Evolutionary conservation across 2,329 filamentous ascomycete species (phyloP).

Genomic region (Bimuria novae-zelandiae): DNA sequence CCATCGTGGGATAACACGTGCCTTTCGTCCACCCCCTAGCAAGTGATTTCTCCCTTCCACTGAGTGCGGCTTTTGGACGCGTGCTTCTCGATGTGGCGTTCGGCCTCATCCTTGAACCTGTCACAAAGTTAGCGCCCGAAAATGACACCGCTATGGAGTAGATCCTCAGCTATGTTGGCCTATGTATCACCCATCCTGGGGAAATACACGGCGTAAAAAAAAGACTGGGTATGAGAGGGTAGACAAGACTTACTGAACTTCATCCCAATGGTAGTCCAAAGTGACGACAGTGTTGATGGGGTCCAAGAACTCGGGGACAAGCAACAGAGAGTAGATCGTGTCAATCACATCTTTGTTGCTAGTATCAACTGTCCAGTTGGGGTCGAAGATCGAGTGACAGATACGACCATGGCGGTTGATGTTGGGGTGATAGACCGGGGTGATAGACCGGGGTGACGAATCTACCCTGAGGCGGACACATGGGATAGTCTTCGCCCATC

Average conservation of each 20-base stretch:
- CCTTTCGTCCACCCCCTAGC: too few relatives aligned
- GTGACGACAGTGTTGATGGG: constrained; percentile 39
- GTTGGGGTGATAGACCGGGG: constrained; percentile 46
- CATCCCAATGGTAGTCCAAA: constrained; percentile 39
- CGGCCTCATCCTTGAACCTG: neutral
- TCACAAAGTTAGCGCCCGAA: neutral
- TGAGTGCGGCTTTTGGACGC: neutral
- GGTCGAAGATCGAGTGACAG: constrained; percentile 42
- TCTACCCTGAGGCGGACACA: constrained; percentile 40
- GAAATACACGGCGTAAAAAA: neutral
- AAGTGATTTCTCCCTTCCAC: neutral
- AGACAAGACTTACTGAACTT: constrained; percentile 32
- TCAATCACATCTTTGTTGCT: constrained; percentile 39
- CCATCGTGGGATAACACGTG: neutral
- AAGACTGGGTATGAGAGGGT: too few relatives aligned
- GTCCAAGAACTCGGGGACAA: constrained; percentile 36
- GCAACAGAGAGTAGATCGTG: constrained; percentile 41
- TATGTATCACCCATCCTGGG: neutral
- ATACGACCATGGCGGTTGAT: constrained; percentile 45
- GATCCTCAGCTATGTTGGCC: too few relatives aligned
- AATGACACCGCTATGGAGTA: too few relatives aligned
- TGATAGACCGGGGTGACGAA: too few relatives aligned
- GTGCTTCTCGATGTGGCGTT: neutral
- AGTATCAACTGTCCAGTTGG: constrained; percentile 46
- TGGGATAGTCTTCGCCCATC: constrained; percentile 44